Conservation (phyloP, 352 stramenopile species). For the Pythium diclinum region DNA sequence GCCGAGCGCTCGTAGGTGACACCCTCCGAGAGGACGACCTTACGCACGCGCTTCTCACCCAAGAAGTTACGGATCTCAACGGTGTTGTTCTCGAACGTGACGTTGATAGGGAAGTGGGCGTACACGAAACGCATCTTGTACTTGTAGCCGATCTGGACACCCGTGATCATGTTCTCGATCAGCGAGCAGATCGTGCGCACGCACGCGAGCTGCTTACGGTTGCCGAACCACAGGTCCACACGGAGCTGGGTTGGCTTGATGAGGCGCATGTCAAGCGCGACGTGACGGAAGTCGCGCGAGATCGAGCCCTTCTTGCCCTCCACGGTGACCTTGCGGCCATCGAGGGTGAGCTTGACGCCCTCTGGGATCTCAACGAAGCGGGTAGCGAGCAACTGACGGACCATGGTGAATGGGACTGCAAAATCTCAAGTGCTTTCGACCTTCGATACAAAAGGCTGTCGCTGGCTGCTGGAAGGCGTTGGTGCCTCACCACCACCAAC, state of each 20-base stretch:
- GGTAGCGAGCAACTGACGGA: slow-evolving; percentile 91
- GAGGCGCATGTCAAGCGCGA: slow-evolving; percentile 94
- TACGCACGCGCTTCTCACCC: slow-evolving; percentile 98
- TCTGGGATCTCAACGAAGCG: slow-evolving; percentile 93
- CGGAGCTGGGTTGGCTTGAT: slow-evolving; percentile 92
- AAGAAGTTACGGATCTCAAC: slow-evolving; percentile 99
- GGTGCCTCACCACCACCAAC: slow-evolving; percentile 8
- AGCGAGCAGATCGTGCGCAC: slow-evolving; percentile 98
- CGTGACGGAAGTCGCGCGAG: slow-evolving; percentile 96
- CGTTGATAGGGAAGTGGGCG: slow-evolving; percentile 99
- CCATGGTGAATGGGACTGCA: slow-evolving; percentile 63
- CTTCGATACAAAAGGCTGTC: background rate
- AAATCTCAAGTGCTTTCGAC: slow-evolving; percentile 58
- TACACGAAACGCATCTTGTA: slow-evolving; percentile 99
- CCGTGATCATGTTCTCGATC: slow-evolving; percentile 99
- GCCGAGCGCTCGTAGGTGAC: slow-evolving; percentile 94
- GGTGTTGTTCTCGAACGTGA: slow-evolving; percentile 90
- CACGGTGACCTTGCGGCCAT: slow-evolving; percentile 95
- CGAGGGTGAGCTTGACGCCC: slow-evolving; percentile 92
- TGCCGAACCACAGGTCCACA: slow-evolving; percentile 99
- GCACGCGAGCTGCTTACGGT: slow-evolving; percentile 97
- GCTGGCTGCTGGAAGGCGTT: background rate
- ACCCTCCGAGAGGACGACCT: slow-evolving; percentile 91
- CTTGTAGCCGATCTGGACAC: slow-evolving; percentile 96
- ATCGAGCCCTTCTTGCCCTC: slow-evolving; percentile 95